phyloP scores from a whole-genome alignment of 768 basidiomycete genomes.

The Tremella fuciformis region DNA sequence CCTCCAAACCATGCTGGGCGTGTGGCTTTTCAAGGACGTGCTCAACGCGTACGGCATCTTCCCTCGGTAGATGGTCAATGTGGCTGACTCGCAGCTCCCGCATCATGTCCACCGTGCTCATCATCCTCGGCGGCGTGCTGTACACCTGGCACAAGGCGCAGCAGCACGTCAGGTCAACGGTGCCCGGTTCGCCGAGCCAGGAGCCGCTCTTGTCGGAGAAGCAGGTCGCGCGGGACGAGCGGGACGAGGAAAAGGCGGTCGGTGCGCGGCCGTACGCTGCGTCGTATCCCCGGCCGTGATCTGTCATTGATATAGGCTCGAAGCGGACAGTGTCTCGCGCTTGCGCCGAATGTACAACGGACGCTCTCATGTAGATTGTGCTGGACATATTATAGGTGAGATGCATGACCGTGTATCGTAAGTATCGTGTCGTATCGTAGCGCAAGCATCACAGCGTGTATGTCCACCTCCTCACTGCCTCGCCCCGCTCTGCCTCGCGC shows the following conservation, averaged over 20 bases:
- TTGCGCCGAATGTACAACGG: not conserved
- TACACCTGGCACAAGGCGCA: constrained; percentile 29
- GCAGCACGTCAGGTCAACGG: not conserved
- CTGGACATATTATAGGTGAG: too few species aligned
- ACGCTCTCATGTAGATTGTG: not conserved
- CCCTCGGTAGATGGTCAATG: not conserved
- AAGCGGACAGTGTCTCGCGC: not conserved
- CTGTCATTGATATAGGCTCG: too few species aligned
- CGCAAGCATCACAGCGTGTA: not conserved
- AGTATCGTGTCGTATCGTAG: not conserved
- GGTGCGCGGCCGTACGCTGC: not conserved
- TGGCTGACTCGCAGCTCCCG: constrained; percentile 15
- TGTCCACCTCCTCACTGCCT: too few species aligned
- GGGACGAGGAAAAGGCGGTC: not conserved
- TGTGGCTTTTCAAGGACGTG: constrained; percentile 27
- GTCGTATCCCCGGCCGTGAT: not conserved
- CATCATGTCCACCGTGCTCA: constrained; percentile 29
- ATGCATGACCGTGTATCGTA: not conserved
- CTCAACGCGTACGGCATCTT: constrained; percentile 23
- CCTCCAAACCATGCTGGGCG: constrained; percentile 30
- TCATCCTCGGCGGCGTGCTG: constrained; percentile 20
- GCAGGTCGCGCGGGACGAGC: not conserved
- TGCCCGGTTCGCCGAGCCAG: not conserved
- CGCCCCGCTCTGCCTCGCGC: too few species aligned
- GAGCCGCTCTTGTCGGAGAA: constrained; percentile 8